Conservation (phyloP, 1,139 yeast genomes). For the Waltiozyma sp. region DNA sequence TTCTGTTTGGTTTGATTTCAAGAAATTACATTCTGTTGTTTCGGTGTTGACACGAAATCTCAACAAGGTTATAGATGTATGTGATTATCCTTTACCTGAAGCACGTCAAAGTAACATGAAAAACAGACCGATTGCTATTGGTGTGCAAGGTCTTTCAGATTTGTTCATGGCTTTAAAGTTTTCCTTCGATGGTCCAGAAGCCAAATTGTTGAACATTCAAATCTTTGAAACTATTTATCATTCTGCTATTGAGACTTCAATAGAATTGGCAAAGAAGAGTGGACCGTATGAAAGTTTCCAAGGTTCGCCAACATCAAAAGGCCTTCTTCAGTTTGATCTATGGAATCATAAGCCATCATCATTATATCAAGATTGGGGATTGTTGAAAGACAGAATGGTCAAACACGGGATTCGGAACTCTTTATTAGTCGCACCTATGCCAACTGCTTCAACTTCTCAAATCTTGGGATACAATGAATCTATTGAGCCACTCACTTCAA, state of each 20-base stretch:
- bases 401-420: conserved; percentile 72
- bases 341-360: conserved; percentile 70
- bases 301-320: conserved; percentile 81
- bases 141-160: conserved; percentile 88
- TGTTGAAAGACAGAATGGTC: conserved; percentile 47
- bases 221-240: conserved; percentile 87
- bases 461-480: conserved; percentile 84
- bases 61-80: conserved; percentile 68
- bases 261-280: conserved; percentile 53
- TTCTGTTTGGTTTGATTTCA: conserved; percentile 53
- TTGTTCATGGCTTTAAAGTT: conserved; percentile 65
- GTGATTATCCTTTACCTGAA: conserved; percentile 65
- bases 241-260: conserved; percentile 72
- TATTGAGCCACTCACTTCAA: conserved; percentile 85
- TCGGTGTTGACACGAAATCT: conserved; percentile 68
- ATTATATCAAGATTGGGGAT: conserved; percentile 51
- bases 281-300: conserved; percentile 62
- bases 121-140: conserved; percentile 80
- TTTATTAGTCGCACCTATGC: conserved; percentile 84
- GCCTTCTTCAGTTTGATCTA: conserved; percentile 65
- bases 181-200: conserved; percentile 72
- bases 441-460: conserved; percentile 90
- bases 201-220: conserved; percentile 60
- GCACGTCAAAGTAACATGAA: conserved; percentile 61
- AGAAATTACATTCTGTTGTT: conserved; percentile 57